These are phyloP conservation scores for Byssochlamys sp. DNA, from an alignment of 2,329 filamentous ascomycete genomes.

Conservation along the genomic window DNA sequence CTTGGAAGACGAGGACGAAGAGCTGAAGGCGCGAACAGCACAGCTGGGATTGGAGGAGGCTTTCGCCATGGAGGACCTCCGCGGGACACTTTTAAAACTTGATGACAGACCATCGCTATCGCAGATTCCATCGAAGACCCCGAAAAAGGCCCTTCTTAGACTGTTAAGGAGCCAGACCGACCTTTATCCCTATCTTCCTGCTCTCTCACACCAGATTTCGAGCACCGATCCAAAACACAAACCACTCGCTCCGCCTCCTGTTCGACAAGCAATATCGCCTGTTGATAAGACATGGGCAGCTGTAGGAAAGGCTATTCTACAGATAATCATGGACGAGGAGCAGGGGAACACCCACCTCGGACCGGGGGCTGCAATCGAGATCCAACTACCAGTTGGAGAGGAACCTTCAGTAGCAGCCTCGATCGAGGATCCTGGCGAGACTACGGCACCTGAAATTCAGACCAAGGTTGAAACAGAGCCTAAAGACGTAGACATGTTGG, in stretches of 20 bases:
- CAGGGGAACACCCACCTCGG: conserved; percentile 15
- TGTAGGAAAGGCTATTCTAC: conserved; percentile 40
- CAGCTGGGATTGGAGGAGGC: conserved; percentile 51
- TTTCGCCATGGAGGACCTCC: conserved; percentile 44
- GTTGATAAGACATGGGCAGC: conserved; percentile 36
- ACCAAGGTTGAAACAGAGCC: conserved; percentile 3
- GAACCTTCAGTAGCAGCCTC: conserved; percentile 12
- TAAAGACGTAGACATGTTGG: conserved; percentile 9
- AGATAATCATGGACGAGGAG: conserved; percentile 35
- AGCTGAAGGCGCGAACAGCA: conserved; percentile 43
- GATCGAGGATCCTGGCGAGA: conserved; percentile 8
- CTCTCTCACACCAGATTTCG: conserved; percentile 21
- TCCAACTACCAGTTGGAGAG: conserved; percentile 30
- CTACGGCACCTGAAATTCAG: background rate
- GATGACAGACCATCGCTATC: conserved; percentile 47
- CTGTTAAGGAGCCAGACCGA: conserved; percentile 47
- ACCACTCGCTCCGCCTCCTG: conserved; percentile 29
- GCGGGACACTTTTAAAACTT: conserved; percentile 40
- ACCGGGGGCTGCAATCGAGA: conserved; percentile 32
- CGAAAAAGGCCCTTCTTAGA: conserved; percentile 43
- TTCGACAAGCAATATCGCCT: conserved; percentile 30
- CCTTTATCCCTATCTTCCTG: conserved; percentile 41
- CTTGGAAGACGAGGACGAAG: conserved; percentile 51
- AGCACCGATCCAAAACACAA: conserved; percentile 18
- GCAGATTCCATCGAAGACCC: conserved; percentile 41